These are phyloP conservation scores for Trichoderma atrobrunneum DNA, from an alignment of 2,329 filamentous ascomycete genomes.

Conservation along the genomic window DNA sequence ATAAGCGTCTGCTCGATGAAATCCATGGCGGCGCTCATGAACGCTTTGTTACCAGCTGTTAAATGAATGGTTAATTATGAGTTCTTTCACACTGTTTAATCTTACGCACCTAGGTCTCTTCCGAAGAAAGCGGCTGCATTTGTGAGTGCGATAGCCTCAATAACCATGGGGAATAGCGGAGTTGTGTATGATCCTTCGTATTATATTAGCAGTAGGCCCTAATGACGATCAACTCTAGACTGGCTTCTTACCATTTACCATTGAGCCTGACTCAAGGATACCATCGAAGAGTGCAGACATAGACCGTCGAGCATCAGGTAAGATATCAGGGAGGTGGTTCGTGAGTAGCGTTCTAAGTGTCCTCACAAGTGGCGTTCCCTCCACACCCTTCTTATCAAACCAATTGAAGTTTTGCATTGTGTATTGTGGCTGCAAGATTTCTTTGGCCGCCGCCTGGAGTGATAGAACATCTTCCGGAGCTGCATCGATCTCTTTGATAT, in stretches of 20 bases:
- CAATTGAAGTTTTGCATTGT: slow-evolving; percentile 10
- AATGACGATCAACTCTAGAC: background rate
- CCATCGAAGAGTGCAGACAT: background rate
- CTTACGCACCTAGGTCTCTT: background rate
- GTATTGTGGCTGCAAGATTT: background rate
- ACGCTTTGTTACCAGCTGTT: background rate
- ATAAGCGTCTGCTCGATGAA: slow-evolving; percentile 1
- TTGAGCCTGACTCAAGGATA: background rate
- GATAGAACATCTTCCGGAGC: background rate
- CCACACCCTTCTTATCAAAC: background rate
- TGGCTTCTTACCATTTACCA: background rate
- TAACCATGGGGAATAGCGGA: background rate
- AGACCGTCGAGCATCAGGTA: background rate
- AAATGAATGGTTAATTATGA: background rate
- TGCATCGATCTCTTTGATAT: slow-evolving; percentile 4
- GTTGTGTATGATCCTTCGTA: background rate
- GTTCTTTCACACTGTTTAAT: background rate
- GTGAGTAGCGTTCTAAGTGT: slow-evolving; percentile 2
- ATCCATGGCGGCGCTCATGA: background rate
- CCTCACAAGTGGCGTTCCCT: background rate
- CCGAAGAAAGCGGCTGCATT: slow-evolving; percentile 1
- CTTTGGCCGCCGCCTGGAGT: slow-evolving; percentile 4
- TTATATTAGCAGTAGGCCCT: background rate
- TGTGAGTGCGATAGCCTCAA: background rate
- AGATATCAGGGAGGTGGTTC: slow-evolving; percentile 3